phyloP scores from a whole-genome alignment of 495 filamentous ascomycete species.

The Xylaria intraflava region DNA sequence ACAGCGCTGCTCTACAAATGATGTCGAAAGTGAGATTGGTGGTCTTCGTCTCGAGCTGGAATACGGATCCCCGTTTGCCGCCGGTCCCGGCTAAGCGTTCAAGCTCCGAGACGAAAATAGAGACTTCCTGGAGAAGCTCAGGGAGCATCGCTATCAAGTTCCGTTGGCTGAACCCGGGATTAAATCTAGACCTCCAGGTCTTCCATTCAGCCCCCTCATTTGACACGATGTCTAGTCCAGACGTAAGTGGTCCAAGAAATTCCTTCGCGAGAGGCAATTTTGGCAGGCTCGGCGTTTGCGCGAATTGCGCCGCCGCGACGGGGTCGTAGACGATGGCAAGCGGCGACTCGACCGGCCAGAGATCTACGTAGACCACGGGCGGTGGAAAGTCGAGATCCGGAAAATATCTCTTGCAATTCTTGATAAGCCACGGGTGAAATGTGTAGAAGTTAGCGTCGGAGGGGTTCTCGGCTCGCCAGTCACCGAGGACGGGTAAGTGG shows the following conservation, averaged over 20 bases:
- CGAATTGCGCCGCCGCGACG: constrained; percentile 28
- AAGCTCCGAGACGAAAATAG: constrained; percentile 26
- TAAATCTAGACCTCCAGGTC: constrained; percentile 31
- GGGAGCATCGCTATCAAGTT: constrained; percentile 34
- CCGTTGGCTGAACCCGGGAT: constrained; percentile 32
- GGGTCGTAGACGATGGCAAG: constrained; percentile 33
- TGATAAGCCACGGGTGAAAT: constrained; percentile 19
- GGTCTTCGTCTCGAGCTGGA: constrained; percentile 25
- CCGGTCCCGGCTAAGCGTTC: constrained; percentile 19
- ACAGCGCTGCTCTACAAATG: constrained; percentile 29
- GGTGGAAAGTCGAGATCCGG: constrained; percentile 20
- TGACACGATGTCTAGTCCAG: constrained; percentile 25
- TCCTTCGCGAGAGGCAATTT: constrained; percentile 4
- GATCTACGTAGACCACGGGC: constrained; percentile 37
- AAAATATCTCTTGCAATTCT: constrained; percentile 24
- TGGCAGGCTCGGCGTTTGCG: constrained; percentile 16
- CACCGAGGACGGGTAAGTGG: constrained; percentile 19
- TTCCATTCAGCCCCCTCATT: constrained; percentile 34
- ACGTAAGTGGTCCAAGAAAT: constrained; percentile 25
- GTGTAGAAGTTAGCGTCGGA: constrained; percentile 22
- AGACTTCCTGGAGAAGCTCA: constrained; percentile 31
- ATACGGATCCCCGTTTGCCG: constrained; percentile 28
- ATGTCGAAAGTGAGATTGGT: constrained; percentile 33
- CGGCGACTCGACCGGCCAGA: constrained; percentile 34
- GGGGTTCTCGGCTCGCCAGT: constrained; percentile 17